phyloP scores from a whole-genome alignment of 352 stramenopile species.

The Globisporangium barbulae region DNA sequence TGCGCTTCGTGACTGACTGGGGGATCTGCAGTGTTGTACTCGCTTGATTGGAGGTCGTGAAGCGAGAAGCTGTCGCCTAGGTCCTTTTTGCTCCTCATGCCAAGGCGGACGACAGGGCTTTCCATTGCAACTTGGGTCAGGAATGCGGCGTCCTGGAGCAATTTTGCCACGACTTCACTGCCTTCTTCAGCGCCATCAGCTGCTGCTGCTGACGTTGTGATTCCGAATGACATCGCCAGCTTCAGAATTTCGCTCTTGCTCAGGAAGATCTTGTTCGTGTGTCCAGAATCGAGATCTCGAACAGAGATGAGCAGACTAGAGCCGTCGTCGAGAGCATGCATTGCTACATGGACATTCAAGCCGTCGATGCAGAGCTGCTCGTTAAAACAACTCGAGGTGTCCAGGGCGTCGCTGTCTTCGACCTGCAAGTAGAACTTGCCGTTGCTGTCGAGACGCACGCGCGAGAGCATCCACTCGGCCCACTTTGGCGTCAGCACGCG shows the following conservation, averaged over 20 bases:
- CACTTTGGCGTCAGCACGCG: constrained; percentile 32
- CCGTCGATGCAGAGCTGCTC: constrained; percentile 14
- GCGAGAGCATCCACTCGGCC: constrained; percentile 35
- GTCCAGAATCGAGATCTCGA: constrained; percentile 5
- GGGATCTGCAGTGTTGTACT: neutral
- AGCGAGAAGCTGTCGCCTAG: neutral
- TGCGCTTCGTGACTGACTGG: constrained; percentile 4
- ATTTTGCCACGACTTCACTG: neutral
- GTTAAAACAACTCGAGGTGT: constrained; percentile 22
- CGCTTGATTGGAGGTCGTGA: neutral
- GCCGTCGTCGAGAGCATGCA: constrained; percentile 18
- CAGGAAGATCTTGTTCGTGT: constrained; percentile 16
- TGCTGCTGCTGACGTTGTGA: neutral
- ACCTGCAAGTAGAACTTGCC: constrained; percentile 28
- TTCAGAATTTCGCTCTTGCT: constrained; percentile 8
- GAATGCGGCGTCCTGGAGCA: constrained; percentile 37
- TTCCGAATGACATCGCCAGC: neutral
- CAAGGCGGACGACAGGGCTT: constrained; percentile 33
- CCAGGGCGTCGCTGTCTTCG: constrained; percentile 11
- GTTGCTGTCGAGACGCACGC: constrained; percentile 21
- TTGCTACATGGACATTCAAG: constrained; percentile 18
- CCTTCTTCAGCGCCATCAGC: neutral
- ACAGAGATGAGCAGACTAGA: constrained; percentile 25
- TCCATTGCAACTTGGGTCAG: constrained; percentile 25
- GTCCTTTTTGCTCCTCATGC: constrained; percentile 20